Evolutionary conservation across 2,329 filamentous ascomycete species (phyloP).

Genomic region (Sclerotiophoma versabilis): DNA sequence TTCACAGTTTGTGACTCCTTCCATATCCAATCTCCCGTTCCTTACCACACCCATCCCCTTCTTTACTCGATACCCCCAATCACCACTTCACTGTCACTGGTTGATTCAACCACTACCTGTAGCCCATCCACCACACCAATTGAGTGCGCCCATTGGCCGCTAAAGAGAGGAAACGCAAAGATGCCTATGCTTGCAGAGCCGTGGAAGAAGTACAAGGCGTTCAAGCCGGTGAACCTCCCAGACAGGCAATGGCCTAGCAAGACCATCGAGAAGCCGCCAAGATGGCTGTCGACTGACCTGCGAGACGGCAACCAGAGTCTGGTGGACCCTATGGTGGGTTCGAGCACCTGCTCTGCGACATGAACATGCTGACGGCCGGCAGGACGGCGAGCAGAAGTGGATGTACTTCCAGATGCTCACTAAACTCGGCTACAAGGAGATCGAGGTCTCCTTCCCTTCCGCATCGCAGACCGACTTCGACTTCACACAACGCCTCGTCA

Average conservation of each 20-base stretch:
- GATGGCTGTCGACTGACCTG: slow-evolving; percentile 89
- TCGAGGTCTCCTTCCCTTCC: slow-evolving; percentile 94
- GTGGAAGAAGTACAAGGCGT: slow-evolving; percentile 77
- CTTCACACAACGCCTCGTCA: slow-evolving; percentile 85
- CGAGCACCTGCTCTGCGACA: not conserved
- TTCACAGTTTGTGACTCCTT: slow-evolving; percentile 14
- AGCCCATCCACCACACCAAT: not conserved
- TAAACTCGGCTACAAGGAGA: slow-evolving; percentile 95
- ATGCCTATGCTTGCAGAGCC: slow-evolving; percentile 72
- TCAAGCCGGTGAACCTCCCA: slow-evolving; percentile 70
- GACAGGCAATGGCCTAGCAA: slow-evolving; percentile 85
- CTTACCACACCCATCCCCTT: too few relatives aligned
- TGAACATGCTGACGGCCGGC: slow-evolving; percentile 16
- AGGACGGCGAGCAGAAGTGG: slow-evolving; percentile 96
- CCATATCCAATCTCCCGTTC: too few relatives aligned
- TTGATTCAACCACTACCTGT: not conserved
- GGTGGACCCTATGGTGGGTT: slow-evolving; percentile 85
- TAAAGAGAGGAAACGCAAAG: slow-evolving; percentile 17
- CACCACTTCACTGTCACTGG: slow-evolving; percentile 10
- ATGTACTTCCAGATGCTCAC: slow-evolving; percentile 93
- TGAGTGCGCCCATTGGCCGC: slow-evolving; percentile 3
- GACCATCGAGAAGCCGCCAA: slow-evolving; percentile 80
- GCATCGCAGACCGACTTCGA: slow-evolving; percentile 96
- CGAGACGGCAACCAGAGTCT: slow-evolving; percentile 95
- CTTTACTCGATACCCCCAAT: slow-evolving; percentile 1